A percentile compares a stretch with the other conserved stretches of the same genome.
Conservation (phyloP, 1,284 basidiomycete genomes). For the Lentinula novae-zelandiae region DNA sequence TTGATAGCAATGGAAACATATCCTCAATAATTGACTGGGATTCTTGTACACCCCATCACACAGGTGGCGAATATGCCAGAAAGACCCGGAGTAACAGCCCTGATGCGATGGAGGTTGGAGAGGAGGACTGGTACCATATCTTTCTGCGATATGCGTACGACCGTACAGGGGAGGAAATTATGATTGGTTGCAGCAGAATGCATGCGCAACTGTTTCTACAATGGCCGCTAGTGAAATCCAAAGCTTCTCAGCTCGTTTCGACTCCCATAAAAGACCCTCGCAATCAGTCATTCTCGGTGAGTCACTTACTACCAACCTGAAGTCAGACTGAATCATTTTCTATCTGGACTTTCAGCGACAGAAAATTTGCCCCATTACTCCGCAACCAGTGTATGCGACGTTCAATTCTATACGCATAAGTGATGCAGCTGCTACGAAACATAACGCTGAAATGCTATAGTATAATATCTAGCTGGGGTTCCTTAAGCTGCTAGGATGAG, state of each 20-base stretch:
- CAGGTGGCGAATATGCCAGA: slow-evolving; percentile 3
- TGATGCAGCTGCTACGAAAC: not conserved
- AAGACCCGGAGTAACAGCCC: not conserved
- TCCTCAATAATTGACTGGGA: slow-evolving; percentile 10
- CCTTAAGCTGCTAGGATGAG: too few relatives aligned
- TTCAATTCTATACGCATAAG: not conserved
- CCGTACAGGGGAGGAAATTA: slow-evolving; percentile 6
- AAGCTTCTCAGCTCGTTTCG: not conserved
- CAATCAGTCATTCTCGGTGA: slow-evolving; percentile 1
- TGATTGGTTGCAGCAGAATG: not conserved
- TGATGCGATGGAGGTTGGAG: not conserved
- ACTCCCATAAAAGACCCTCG: not conserved
- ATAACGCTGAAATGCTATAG: too few relatives aligned
- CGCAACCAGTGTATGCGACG: not conserved
- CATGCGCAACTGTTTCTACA: not conserved
- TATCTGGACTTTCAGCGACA: not conserved
- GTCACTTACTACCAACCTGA: not conserved
- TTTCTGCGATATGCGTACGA: slow-evolving; percentile 3
- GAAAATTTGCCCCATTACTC: not conserved
- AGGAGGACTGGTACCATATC: not conserved
- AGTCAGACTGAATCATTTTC: not conserved
- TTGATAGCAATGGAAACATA: not conserved
- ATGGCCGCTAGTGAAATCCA: slow-evolving; percentile 1
- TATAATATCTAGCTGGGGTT: too few relatives aligned
- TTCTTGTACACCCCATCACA: not conserved